These are phyloP conservation scores for Pleomassaria siparia DNA, from an alignment of 2,329 filamentous ascomycete species.

Conservation along the genomic window DNA sequence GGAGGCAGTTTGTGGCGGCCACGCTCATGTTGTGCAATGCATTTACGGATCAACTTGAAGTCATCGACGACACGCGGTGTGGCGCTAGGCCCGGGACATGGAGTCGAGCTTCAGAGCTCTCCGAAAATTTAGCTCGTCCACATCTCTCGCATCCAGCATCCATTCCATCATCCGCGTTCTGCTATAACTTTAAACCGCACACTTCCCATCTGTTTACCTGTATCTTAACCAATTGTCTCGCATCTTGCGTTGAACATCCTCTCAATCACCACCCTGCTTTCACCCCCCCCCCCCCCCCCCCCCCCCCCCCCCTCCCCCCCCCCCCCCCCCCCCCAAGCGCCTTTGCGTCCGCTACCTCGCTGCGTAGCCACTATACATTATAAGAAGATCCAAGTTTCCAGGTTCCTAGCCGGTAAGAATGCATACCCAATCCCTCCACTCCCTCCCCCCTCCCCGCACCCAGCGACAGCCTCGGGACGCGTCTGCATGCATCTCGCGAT, in stretches of 20 bases:
- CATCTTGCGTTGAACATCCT: constrained; percentile 31
- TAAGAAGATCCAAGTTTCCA: constrained; percentile 9
- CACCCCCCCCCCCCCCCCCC: constrained; percentile 11
- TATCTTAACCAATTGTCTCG: constrained; percentile 26
- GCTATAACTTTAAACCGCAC: not conserved
- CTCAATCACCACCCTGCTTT: constrained; percentile 40
- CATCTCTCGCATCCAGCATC: constrained; percentile 15
- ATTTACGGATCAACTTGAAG: constrained; percentile 1
- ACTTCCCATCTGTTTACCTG: constrained; percentile 20
- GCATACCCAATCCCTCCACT: constrained; percentile 18
- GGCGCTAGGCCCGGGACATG: constrained; percentile 7
- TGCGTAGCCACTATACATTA: constrained; percentile 11
- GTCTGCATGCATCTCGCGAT: constrained; percentile 8
- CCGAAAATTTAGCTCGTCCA: constrained; percentile 19
- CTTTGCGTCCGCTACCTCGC: constrained; percentile 2
- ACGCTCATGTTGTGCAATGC: not conserved
- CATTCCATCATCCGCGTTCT: constrained; percentile 15
- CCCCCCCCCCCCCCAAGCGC: constrained; percentile 8
- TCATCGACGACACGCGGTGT: constrained; percentile 4
- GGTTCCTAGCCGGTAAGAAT: constrained; percentile 17
- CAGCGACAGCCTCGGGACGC: constrained; percentile 12
- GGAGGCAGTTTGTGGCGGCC: not conserved
- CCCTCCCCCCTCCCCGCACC: constrained; percentile 13
- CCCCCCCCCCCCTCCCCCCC: constrained; percentile 28
- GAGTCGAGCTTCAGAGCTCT: constrained; percentile 13